Percentiles rank a stretch among this genome's conserved stretches.
Evolutionary conservation across 441 rosid genomes (phyloP).

Genomic region (Arabidopsis lyrata): DNA sequence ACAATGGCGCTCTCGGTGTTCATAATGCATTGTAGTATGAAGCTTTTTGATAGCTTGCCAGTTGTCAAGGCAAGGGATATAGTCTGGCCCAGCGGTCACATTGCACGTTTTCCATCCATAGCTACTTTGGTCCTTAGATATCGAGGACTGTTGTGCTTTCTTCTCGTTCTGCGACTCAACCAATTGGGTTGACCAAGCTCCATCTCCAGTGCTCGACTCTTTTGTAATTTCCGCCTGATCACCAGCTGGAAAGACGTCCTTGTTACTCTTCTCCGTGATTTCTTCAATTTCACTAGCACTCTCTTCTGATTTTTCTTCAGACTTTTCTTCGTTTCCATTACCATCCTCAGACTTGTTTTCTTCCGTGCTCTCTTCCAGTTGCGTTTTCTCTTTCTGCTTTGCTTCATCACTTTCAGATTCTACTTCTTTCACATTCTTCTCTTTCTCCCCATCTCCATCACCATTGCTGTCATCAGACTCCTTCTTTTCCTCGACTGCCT

Average conservation of each 20-base stretch:
- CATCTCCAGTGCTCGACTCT: conserved; percentile 49
- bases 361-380: conserved; percentile 50
- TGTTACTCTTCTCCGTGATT: conserved; percentile 45
- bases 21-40: conserved; percentile 55
- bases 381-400: conserved; percentile 44
- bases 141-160: conserved; percentile 48
- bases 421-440: conserved; percentile 31
- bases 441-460: conserved; percentile 39
- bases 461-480: conserved; percentile 41
- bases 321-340: conserved; percentile 42
- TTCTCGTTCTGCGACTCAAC: conserved; percentile 64
- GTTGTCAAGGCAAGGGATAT: conserved; percentile 79
- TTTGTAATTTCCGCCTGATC: conserved; percentile 55
- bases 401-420: conserved; percentile 34
- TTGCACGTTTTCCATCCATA: conserved; percentile 60
- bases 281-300: conserved; percentile 45
- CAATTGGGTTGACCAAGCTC: conserved; percentile 61
- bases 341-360: conserved; percentile 49
- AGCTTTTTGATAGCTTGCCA: conserved; percentile 66
- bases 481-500: conserved; percentile 44
- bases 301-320: conserved; percentile 40
- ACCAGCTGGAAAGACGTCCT: conserved; percentile 51
- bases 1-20: conserved; percentile 77
- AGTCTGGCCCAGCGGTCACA: conserved; percentile 65
- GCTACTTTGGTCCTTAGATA: conserved; percentile 42